A percentile compares a stretch with the other conserved stretches of the same genome.
These are phyloP conservation scores for Stemphylium vesicarium DNA, from an alignment of 2,329 filamentous ascomycete species.

Conservation along the genomic window DNA sequence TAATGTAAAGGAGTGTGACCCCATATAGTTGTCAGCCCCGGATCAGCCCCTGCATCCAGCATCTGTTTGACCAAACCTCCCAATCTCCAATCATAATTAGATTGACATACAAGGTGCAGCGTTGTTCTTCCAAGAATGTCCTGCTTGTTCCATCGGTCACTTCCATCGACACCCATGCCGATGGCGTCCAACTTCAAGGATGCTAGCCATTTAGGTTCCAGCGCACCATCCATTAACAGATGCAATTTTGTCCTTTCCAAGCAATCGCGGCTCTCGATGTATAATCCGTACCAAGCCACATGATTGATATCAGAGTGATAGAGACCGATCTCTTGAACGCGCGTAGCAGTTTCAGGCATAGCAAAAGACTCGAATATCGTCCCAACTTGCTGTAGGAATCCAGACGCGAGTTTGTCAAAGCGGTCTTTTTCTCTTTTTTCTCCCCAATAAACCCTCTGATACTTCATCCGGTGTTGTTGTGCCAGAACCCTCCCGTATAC, in stretches of 20 bases:
- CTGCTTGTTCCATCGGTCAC: not conserved
- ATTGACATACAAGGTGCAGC: slow-evolving; percentile 12
- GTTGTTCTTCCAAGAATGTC: slow-evolving; percentile 13
- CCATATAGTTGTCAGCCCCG: not conserved
- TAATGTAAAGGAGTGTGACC: slow-evolving; percentile 19
- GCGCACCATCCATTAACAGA: not conserved
- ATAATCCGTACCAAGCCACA: not conserved
- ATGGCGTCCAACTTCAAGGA: too few relatives aligned
- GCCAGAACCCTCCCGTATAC: not conserved
- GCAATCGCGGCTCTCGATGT: not conserved
- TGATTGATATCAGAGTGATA: not conserved
- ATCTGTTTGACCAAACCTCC: not conserved
- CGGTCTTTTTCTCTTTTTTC: too few relatives aligned
- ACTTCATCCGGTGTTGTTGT: not conserved
- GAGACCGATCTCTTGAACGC: not conserved
- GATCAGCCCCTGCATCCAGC: slow-evolving; percentile 5
- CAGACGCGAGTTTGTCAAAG: too few relatives aligned
- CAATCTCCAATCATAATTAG: not conserved
- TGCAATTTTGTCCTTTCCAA: not conserved
- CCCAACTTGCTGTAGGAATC: not conserved
- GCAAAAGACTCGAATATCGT: not conserved
- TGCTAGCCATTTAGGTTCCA: too few relatives aligned
- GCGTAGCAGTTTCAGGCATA: fast-evolving
- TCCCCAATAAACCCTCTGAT: too few relatives aligned
- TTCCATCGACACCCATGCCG: too few relatives aligned